Conservation (phyloP, 2,329 filamentous ascomycete genomes). For the Xylaria sp. region DNA sequence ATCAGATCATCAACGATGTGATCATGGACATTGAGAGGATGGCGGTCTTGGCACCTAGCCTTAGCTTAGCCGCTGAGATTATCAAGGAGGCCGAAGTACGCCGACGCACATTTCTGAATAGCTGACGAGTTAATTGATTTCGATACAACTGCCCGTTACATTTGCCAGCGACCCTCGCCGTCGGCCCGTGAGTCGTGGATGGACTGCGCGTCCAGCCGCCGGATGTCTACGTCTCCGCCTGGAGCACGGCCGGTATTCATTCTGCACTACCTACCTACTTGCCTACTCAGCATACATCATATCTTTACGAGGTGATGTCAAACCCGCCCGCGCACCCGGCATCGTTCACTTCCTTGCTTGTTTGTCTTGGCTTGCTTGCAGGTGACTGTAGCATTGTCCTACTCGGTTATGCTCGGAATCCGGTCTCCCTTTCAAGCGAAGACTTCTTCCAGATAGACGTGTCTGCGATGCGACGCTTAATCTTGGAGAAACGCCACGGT, state of each 20-base stretch:
- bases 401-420: constrained; percentile 43
- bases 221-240: constrained; percentile 26
- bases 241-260: constrained; percentile 17
- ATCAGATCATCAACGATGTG: constrained; percentile 81
- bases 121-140: constrained; percentile 52
- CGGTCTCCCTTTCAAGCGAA: constrained; percentile 42
- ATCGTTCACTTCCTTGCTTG: constrained; percentile 18
- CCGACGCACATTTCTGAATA: constrained; percentile 70
- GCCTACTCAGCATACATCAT: neutral
- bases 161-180: constrained; percentile 30
- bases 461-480: constrained; percentile 45
- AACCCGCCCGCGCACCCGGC: constrained; percentile 23
- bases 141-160: constrained; percentile 32
- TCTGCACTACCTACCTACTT: constrained; percentile 18
- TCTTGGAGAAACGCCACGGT: constrained; percentile 33
- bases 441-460: constrained; percentile 45
- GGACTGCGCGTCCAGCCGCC: constrained; percentile 22
- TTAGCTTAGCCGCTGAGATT: constrained; percentile 81
- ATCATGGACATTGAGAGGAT: constrained; percentile 80
- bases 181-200: constrained; percentile 28
- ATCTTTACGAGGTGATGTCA: constrained; percentile 23
- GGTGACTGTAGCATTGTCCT: constrained; percentile 37
- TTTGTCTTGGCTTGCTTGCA: constrained; percentile 33
- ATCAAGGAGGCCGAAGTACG: constrained; percentile 82
- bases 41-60: constrained; percentile 78